Conservation (phyloP, 306 rosid genomes). For the Sesbania bispinosa region DNA sequence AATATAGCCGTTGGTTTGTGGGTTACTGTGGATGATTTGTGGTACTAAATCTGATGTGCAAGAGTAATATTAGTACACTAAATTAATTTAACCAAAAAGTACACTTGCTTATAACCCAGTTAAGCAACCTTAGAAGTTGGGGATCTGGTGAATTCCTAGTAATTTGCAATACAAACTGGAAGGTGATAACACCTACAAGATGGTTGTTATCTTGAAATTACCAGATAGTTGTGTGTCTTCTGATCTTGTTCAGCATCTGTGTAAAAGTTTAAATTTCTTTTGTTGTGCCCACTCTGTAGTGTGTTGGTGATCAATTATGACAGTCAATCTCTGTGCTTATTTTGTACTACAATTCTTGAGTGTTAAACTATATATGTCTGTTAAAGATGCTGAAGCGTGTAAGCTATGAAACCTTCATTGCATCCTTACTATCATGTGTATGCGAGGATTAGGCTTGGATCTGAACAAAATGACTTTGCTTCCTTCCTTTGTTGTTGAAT, state of each 20-base stretch:
- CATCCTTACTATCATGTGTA: background rate
- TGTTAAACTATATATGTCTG: background rate
- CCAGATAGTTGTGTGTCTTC: background rate
- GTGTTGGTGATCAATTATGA: background rate
- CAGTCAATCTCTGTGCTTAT: background rate
- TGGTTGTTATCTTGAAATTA: background rate
- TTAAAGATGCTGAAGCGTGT: background rate
- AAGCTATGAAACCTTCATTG: background rate
- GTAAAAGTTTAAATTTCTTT: background rate
- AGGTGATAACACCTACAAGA: background rate
- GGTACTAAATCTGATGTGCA: background rate
- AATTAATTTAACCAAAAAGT: background rate
- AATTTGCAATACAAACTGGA: background rate
- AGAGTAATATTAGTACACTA: background rate
- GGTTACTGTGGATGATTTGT: background rate
- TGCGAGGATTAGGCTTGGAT: background rate
- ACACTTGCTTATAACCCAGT: background rate
- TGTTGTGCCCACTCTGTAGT: background rate
- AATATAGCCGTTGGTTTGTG: background rate
- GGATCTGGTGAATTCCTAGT: background rate
- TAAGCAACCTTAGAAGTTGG: background rate
- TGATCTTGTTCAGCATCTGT: background rate
- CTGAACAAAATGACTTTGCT: background rate
- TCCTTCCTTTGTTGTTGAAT: conserved; percentile 12
- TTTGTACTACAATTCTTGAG: background rate